A percentile compares a stretch with the other conserved stretches of the same genome.
These are phyloP conservation scores for Dryas alaskensis DNA, from an alignment of 306 rosid species.

Conservation along the genomic window DNA sequence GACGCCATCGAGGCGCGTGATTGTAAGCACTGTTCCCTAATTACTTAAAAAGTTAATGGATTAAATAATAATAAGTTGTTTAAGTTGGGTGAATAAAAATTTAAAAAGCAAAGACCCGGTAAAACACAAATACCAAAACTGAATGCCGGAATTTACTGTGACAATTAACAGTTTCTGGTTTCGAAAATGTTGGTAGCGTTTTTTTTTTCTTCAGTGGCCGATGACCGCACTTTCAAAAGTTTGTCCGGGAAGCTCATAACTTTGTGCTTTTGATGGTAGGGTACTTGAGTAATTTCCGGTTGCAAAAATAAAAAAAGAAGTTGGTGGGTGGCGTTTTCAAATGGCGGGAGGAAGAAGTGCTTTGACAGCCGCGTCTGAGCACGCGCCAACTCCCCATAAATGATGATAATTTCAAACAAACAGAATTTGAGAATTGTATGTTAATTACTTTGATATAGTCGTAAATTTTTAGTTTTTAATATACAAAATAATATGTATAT, in stretches of 20 bases:
- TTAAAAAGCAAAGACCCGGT: constrained; percentile 21
- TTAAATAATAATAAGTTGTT: background rate
- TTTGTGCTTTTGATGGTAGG: background rate
- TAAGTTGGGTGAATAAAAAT: background rate
- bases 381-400: background rate
- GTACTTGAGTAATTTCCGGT: too few relatives aligned
- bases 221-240: background rate
- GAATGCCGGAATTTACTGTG: constrained; percentile 42
- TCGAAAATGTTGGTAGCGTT: background rate
- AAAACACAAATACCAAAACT: constrained; percentile 36
- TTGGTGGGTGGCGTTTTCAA: background rate
- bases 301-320: background rate
- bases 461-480: too few relatives aligned
- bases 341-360: background rate
- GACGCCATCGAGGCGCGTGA: background rate
- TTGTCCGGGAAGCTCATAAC: background rate
- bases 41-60: background rate
- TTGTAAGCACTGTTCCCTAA: background rate
- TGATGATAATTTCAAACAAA: background rate
- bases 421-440: background rate
- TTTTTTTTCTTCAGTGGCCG: background rate
- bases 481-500: too few relatives aligned
- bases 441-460: too few relatives aligned
- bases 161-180: background rate
- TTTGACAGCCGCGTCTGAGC: background rate